A percentile compares a stretch with the other conserved stretches of the same genome.
These are phyloP conservation scores for Mycena alexandri DNA, from an alignment of 768 basidiomycete genomes.

Conservation along the genomic window DNA sequence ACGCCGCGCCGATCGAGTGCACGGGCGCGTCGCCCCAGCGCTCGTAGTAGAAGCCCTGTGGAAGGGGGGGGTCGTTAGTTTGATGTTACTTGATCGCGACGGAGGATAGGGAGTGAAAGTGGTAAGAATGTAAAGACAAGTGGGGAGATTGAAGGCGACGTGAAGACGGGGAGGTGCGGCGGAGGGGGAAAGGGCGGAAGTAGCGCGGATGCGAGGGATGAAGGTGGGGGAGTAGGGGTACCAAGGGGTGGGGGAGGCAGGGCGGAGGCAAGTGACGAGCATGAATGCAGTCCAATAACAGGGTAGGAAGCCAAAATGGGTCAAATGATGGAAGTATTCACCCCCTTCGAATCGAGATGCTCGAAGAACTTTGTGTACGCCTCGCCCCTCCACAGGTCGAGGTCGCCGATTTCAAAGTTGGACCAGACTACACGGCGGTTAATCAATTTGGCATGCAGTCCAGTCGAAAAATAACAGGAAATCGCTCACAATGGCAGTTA, in stretches of 20 bases:
- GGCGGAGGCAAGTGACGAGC: conserved; percentile 58
- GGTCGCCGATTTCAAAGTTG: conserved; percentile 66
- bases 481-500: conserved; percentile 63
- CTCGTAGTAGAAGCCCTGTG: conserved; percentile 60
- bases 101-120: background rate
- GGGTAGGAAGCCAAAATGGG: too few species aligned
- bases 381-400: conserved; percentile 61
- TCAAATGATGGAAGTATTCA: conserved; percentile 44
- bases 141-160: background rate
- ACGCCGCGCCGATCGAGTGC: conserved; percentile 66
- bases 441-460: background rate
- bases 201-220: too few species aligned
- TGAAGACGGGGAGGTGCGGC: too few species aligned
- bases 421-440: conserved; percentile 49
- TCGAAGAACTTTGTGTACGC: conserved; percentile 65
- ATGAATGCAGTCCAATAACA: background rate
- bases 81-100: background rate
- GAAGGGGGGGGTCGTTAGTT: background rate
- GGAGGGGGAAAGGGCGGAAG: background rate
- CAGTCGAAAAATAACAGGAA: conserved; percentile 6
- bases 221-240: too few species aligned
- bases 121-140: background rate
- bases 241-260: conserved; percentile 43
- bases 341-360: conserved; percentile 58
- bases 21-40: conserved; percentile 63